Base-by-base conservation (phyloP, 148 eudicot genomes). In the Arbutus unedo region DNA sequence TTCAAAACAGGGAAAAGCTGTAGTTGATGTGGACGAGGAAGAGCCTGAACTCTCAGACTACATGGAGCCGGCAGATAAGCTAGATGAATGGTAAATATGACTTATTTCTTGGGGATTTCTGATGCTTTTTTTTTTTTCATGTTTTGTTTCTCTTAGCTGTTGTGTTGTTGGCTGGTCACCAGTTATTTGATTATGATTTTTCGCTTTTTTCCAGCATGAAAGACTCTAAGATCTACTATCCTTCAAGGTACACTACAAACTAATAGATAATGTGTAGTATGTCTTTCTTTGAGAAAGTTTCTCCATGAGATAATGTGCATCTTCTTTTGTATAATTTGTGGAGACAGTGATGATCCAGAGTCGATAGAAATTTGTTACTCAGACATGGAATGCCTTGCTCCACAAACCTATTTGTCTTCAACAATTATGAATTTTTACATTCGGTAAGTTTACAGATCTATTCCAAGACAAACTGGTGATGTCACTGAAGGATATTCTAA, bases 341-440 rank as follows among this genome's bases (percentile, higher is more conserved):
- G 81, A 14, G 55, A 76, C 87, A 93, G 98, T 83, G 90, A 91
- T 84, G 94, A 91, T 86, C 94, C 92, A 23, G 90, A 93, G 64
- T 89, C 94, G 72, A 84, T 94, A 81, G 95, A 94, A 88, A 89
- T 96, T 74, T 75, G 88, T 60, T 84, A 87, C 85, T 79, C 91
- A 66, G 97, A 94, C 83, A 75, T 96, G 87, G 81, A 91, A 79
- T 94, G 97, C 85, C 94, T 96, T 80, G 92, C 86, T 76, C 94
- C 98, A 70, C 90, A 90, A 84, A 89, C 90, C 55, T 96, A 84
- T 88, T 70, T 96, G 88, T 90, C 99, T 77, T 94, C 98, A 49
- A 84, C 95, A 70, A 91, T 96, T 82, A 96, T 96, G 95, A 96
- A 94, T 77, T 96, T 92, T 82, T 96, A 94, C 85, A 89, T 93